phyloP scores from a whole-genome alignment of 208 protist species.

The Phytomonas serpens region DNA sequence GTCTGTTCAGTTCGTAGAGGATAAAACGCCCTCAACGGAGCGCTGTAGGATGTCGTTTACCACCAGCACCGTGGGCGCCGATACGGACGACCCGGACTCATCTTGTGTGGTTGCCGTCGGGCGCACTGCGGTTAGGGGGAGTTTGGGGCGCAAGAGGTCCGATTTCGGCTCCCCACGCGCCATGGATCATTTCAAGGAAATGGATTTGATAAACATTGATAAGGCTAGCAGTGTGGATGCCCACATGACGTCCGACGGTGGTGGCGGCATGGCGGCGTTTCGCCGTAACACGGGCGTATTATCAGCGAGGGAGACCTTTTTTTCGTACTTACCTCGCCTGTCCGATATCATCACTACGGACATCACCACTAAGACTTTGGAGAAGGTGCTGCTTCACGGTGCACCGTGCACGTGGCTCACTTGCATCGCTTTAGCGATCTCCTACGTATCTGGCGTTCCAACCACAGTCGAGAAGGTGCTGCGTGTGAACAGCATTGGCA shows the following conservation, averaged over 20 bases:
- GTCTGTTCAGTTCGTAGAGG: neutral
- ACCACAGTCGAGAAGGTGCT: slow-evolving; percentile 79
- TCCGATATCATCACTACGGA: neutral
- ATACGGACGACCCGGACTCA: neutral
- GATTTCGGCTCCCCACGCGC: neutral
- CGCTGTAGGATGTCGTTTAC: neutral
- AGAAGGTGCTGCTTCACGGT: slow-evolving; percentile 30
- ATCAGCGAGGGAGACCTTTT: neutral
- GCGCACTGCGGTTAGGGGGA: neutral
- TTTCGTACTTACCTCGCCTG: slow-evolving; percentile 4
- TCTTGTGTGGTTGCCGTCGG: neutral
- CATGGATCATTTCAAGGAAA: neutral
- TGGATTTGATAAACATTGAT: neutral
- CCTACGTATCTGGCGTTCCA: slow-evolving; percentile 54
- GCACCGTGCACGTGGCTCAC: slow-evolving; percentile 78
- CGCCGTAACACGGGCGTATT: slow-evolving; percentile 1
- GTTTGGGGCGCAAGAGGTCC: neutral
- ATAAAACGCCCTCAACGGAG: neutral
- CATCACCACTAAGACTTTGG: slow-evolving; percentile 14
- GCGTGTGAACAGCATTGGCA: slow-evolving; percentile 62
- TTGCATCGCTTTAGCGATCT: slow-evolving; percentile 68
- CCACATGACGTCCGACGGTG: slow-evolving; percentile 7
- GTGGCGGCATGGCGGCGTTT: slow-evolving; percentile 4
- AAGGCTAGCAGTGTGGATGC: neutral
- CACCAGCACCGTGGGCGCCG: neutral